These are phyloP conservation scores for Trichoderma asperellum DNA, from an alignment of 2,329 filamentous ascomycete species.

Conservation along the genomic window DNA sequence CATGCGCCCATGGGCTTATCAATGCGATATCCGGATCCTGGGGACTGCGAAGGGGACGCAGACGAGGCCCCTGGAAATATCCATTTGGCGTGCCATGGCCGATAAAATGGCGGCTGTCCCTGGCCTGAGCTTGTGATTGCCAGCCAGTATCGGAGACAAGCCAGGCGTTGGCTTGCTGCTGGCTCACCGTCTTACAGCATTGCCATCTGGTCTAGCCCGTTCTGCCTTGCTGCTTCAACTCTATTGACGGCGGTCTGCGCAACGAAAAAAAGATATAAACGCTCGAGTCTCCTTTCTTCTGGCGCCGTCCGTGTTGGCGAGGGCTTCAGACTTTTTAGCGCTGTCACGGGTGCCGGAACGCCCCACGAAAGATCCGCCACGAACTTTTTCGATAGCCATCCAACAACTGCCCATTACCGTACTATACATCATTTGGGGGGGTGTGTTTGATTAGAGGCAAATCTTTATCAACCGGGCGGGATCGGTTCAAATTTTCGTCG, in stretches of 20 bases:
- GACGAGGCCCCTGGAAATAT: background rate
- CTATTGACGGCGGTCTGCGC: background rate
- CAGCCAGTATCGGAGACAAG: constrained; percentile 1
- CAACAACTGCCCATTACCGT: background rate
- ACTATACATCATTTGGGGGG: background rate
- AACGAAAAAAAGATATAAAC: background rate
- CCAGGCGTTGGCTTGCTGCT: background rate
- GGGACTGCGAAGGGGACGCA: background rate
- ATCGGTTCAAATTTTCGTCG: constrained; percentile 16
- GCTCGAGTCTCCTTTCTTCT: background rate
- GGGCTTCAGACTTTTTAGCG: constrained; percentile 17
- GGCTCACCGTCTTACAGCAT: constrained; percentile 12
- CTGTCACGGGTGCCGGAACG: constrained; percentile 11
- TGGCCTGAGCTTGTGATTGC: background rate
- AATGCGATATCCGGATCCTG: constrained; percentile 6
- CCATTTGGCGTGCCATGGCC: constrained; percentile 3
- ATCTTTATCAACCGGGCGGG: constrained; percentile 18
- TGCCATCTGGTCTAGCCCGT: background rate
- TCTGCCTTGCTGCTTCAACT: background rate
- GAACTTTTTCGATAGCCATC: constrained; percentile 15
- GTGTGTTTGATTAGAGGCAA: constrained; percentile 11
- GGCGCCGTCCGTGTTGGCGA: background rate
- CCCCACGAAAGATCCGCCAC: constrained; percentile 26
- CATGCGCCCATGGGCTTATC: background rate
- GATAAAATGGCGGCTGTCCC: constrained; percentile 7